A percentile compares a stretch with the other conserved stretches of the same genome.
Conservation (phyloP, 768 basidiomycete species). For the Glaciozyma martinii region DNA sequence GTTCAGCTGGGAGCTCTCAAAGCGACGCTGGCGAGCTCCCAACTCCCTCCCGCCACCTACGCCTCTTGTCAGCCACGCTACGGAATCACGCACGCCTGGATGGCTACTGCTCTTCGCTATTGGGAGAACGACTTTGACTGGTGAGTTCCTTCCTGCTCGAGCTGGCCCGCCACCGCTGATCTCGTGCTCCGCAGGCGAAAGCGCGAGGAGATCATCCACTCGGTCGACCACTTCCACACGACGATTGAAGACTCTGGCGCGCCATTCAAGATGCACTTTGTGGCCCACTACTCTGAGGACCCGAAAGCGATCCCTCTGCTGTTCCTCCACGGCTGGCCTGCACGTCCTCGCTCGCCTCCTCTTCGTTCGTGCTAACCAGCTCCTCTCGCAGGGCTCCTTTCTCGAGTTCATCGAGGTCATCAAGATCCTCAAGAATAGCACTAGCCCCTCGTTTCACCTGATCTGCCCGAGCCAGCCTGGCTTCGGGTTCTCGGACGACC, state of each 20-base stretch:
- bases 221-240: slow-evolving; percentile 29
- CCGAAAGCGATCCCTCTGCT: slow-evolving; percentile 35
- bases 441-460: slow-evolving; percentile 24
- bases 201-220: slow-evolving; percentile 24
- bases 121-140: slow-evolving; percentile 31
- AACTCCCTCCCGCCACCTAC: slow-evolving; percentile 21
- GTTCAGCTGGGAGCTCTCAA: slow-evolving; percentile 7
- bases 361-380: too few relatives aligned
- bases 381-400: slow-evolving; percentile 18
- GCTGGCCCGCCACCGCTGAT: too few relatives aligned
- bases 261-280: slow-evolving; percentile 30
- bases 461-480: slow-evolving; percentile 31
- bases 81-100: slow-evolving; percentile 21
- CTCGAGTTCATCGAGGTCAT: slow-evolving; percentile 34
- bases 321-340: slow-evolving; percentile 36
- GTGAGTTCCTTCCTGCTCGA: not conserved
- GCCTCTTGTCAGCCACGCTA: slow-evolving; percentile 10
- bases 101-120: slow-evolving; percentile 15
- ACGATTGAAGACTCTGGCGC: slow-evolving; percentile 10
- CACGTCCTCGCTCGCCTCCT: not conserved
- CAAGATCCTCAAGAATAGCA: slow-evolving; percentile 24
- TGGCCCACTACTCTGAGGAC: slow-evolving; percentile 31
- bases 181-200: slow-evolving; percentile 11
- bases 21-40: not conserved
- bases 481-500: slow-evolving; percentile 22